Evolutionary conservation across 768 basidiomycete species (phyloP), one percentile per base, ranked within the genome.

Genomic region (Auriscalpium vulgare): DNA sequence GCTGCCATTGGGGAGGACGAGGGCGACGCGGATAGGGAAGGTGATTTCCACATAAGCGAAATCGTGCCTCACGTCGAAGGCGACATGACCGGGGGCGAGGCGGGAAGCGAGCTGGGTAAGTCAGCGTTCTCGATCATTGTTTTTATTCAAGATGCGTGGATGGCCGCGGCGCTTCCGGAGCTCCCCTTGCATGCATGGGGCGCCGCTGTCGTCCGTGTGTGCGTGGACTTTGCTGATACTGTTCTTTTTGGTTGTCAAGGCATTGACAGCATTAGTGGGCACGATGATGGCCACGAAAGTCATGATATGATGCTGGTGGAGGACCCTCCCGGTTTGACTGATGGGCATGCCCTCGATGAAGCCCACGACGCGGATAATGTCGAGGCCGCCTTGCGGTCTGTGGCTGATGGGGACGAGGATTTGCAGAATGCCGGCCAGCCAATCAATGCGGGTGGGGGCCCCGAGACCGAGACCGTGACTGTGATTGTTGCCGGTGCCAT

Each of bases 1-100:
- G 89, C 88, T 67, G 88, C 89, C 51, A 91, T 91, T 63, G 84
- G 78, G 55, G 85, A 84, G 67, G 84, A 80, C 62, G 84, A 83
- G 63, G 83, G 74, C 55, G 85, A 82, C 56, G 65, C 65, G 38
- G 68, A 64, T 46, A 67, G 59, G 49, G 67, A 65, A 10, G 67
- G 59, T 45, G 66, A 68, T 50, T 63, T 34, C 14, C 54, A 45
- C 10, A 36, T 55, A 36, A 17, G 47, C 53, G 53, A 46, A 35
- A 47, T 55, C 47, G 61, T 55, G 46, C 53, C 48, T 23, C 19
- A 47, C 10, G 48, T 17, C 46, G 59, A 62, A 37, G 54, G 48
- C 43, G 52, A 59, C 9, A 51, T 17, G 17, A 10, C 37, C 19
- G 35, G 14, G 50, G 36, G n/a, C 35, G 19, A 36, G 36, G 37